Evolutionary conservation across 306 rosid genomes (phyloP).

Genomic region (Acmispon strigosus): DNA sequence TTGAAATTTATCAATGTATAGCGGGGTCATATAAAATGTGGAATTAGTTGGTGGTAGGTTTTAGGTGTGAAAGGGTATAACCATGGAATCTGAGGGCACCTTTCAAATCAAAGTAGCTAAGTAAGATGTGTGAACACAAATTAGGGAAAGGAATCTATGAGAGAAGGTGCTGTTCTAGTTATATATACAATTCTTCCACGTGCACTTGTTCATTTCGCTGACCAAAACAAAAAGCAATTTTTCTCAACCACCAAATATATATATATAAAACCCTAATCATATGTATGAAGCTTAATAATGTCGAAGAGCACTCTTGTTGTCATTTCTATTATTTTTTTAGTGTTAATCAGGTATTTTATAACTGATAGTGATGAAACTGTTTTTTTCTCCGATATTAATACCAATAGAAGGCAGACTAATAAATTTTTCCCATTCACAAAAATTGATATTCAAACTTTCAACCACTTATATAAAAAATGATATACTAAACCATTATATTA

Average conservation of each 20-base stretch:
- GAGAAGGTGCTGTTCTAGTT: conserved; percentile 8
- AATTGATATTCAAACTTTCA: too few relatives aligned
- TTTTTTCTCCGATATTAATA: too few relatives aligned
- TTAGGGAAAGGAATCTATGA: conserved; percentile 28
- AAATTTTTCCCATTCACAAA: too few relatives aligned
- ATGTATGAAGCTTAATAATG: too few relatives aligned
- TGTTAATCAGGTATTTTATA: too few relatives aligned
- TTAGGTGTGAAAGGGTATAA: conserved; percentile 39
- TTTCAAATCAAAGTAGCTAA: not conserved
- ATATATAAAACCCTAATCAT: not conserved
- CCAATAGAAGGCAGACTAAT: too few relatives aligned
- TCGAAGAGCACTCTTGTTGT: too few relatives aligned
- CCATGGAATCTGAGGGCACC: conserved; percentile 7
- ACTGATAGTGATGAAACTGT: too few relatives aligned
- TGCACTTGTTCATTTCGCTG: not conserved
- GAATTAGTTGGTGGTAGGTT: not conserved
- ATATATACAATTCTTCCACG: conserved; percentile 11
- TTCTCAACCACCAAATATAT: not conserved
- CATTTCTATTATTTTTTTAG: too few relatives aligned
- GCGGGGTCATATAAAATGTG: not conserved
- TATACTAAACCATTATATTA: too few relatives aligned
- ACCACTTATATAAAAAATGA: too few relatives aligned
- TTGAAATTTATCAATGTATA: too few relatives aligned
- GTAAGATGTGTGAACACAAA: conserved; percentile 56
- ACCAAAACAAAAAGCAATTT: not conserved